A percentile compares a stretch with the other conserved stretches of the same genome.
These are phyloP conservation scores for Gynandropsis gynandra DNA, from an alignment of 345 rosid genomes.

Conservation along the genomic window DNA sequence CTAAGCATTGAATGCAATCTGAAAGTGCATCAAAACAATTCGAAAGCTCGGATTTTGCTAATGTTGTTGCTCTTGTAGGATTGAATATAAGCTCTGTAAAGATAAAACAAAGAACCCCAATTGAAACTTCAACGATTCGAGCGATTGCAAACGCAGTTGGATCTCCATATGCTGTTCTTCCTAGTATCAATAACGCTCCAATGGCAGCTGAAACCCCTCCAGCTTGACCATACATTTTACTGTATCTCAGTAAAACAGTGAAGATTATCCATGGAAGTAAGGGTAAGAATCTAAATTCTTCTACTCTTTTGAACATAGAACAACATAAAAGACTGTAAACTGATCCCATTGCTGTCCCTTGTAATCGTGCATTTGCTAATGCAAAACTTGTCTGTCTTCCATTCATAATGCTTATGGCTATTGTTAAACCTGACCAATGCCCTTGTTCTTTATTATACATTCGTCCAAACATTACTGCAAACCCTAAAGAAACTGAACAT, in stretches of 20 bases:
- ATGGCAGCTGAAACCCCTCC: conserved; percentile 51
- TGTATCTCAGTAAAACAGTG: conserved; percentile 50
- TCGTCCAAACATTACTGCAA: conserved; percentile 55
- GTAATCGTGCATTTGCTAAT: conserved; percentile 53
- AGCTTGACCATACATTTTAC: conserved; percentile 58
- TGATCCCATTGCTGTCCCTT: conserved; percentile 75
- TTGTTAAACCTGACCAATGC: conserved; percentile 73
- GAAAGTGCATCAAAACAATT: conserved; percentile 25
- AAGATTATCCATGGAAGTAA: conserved; percentile 58
- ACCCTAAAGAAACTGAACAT: conserved; percentile 57
- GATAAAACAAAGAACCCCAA: conserved; percentile 50
- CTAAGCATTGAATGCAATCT: conserved; percentile 25
- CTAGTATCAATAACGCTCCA: conserved; percentile 57
- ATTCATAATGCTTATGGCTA: conserved; percentile 52
- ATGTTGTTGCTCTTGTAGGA: conserved; percentile 50
- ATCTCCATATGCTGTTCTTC: conserved; percentile 47
- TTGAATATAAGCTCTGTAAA: conserved; percentile 37
- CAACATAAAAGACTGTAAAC: conserved; percentile 56
- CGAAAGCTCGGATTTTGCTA: conserved; percentile 43
- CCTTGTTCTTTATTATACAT: conserved; percentile 44
- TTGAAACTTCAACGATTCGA: conserved; percentile 48
- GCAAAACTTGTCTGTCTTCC: conserved; percentile 53
- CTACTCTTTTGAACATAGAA: conserved; percentile 31
- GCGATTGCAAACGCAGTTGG: conserved; percentile 52
- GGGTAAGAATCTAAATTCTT: conserved; percentile 40